phyloP scores from a whole-genome alignment of 352 stramenopile species.

The Phytophthora pistaciae region DNA sequence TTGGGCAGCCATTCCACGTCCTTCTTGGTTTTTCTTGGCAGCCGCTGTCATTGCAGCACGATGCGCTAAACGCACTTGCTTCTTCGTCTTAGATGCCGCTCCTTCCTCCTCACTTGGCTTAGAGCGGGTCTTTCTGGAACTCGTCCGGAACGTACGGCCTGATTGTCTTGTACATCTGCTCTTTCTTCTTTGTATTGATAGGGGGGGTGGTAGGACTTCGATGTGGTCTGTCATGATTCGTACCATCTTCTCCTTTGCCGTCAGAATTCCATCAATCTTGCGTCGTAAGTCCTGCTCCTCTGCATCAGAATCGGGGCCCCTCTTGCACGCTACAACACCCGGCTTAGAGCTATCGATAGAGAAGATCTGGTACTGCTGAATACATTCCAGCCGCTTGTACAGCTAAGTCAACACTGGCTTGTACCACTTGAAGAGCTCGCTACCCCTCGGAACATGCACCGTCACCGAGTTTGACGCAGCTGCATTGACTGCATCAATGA shows the following conservation, averaged over 20 bases:
- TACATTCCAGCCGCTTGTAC: conserved; percentile 8
- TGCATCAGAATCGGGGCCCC: not conserved
- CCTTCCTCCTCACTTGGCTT: conserved; percentile 10
- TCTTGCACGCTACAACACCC: conserved; percentile 2
- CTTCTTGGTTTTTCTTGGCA: conserved; percentile 6
- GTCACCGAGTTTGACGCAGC: no score
- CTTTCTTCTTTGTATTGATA: conserved; percentile 21
- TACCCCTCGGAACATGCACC: not conserved
- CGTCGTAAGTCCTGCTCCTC: conserved; percentile 1
- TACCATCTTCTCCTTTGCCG: not conserved
- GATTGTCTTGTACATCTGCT: conserved; percentile 16
- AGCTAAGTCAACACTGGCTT: conserved; percentile 3
- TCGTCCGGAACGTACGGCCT: conserved; percentile 15
- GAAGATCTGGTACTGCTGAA: conserved; percentile 22
- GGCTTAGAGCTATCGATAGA: conserved; percentile 2
- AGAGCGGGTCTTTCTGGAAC: conserved; percentile 19
- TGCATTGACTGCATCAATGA: not conserved
- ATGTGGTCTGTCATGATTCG: conserved; percentile 4
- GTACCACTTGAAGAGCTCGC: conserved; percentile 7
- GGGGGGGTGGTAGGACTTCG: conserved; percentile 5
- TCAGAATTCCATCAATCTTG: conserved; percentile 6
- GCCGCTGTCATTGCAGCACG: conserved; percentile 5
- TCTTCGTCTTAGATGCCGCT: conserved; percentile 7
- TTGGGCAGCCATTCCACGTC: not conserved
- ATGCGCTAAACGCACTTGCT: conserved; percentile 7